Evolutionary conservation across 192 early-diverging fungal genomes (phyloP).

Genomic region (Phlyctochytrium arcticum): DNA sequence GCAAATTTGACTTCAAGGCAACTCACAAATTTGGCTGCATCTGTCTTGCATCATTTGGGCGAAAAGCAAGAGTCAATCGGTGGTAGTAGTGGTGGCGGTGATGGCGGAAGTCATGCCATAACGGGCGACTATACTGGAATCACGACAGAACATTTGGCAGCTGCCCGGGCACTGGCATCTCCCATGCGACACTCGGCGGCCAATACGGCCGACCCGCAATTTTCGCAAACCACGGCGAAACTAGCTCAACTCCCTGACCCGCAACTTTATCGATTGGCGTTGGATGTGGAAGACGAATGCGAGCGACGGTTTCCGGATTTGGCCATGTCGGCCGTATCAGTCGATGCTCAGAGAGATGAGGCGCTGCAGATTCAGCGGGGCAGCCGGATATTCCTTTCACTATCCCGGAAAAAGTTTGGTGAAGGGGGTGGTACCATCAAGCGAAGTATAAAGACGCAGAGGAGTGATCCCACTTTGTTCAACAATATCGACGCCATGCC

Average conservation of each 20-base stretch:
- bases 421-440: too few relatives aligned
- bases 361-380: not conserved
- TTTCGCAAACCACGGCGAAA: not conserved
- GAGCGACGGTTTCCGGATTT: constrained; percentile 22
- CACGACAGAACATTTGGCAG: not conserved
- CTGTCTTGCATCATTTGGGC: not conserved
- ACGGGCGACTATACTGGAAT: not conserved
- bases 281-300: constrained; percentile 16
- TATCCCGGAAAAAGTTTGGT: constrained; percentile 8
- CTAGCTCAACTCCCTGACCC: not conserved
- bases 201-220: not conserved
- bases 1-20: not conserved
- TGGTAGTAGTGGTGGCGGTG: too few relatives aligned
- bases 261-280: constrained; percentile 6
- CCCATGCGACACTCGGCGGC: not conserved
- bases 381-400: constrained; percentile 10
- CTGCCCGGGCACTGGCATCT: constrained; percentile 6
- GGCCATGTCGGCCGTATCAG: constrained; percentile 6
- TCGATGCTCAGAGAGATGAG: not conserved
- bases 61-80: not conserved
- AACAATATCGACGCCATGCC: too few relatives aligned
- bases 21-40: not conserved
- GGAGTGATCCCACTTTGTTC: too few relatives aligned
- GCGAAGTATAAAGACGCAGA: too few relatives aligned
- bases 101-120: too few relatives aligned